Conservation (phyloP, 768 basidiomycete species). For the Pulveroboletus sp. region DNA sequence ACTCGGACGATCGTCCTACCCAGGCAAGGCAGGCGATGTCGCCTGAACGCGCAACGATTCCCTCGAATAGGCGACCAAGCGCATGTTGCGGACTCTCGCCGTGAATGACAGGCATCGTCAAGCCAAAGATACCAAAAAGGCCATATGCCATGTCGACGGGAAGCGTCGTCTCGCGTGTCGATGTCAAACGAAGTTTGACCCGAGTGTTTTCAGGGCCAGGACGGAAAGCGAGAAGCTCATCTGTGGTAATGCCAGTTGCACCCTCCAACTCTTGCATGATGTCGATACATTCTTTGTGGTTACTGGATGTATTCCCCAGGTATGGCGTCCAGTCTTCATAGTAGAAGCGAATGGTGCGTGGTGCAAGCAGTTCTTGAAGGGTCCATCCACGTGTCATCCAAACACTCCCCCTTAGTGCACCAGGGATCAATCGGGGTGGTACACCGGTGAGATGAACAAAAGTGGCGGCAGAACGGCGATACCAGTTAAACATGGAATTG, state of each 20-base stretch:
- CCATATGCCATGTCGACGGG: constrained; percentile 20
- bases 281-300: constrained; percentile 13
- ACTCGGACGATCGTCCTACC: constrained; percentile 16
- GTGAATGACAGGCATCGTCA: constrained; percentile 11
- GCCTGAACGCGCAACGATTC: constrained; percentile 16
- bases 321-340: constrained; percentile 20
- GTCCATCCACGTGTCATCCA: constrained; percentile 25
- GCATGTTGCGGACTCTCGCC: constrained; percentile 17
- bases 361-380: constrained; percentile 21
- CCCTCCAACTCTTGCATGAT: constrained; percentile 18
- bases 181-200: constrained; percentile 19
- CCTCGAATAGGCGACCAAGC: constrained; percentile 17
- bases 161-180: constrained; percentile 17
- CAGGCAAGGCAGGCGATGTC: constrained; percentile 20
- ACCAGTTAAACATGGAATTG: constrained; percentile 22
- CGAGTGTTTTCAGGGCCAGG: constrained; percentile 8
- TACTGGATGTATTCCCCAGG: constrained; percentile 6
- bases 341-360: constrained; percentile 20
- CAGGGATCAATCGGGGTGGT: constrained; percentile 5
- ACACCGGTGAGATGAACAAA: constrained; percentile 14
- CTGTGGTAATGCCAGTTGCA: background rate
- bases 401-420: constrained; percentile 6
- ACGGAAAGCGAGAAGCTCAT: constrained; percentile 8
- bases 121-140: constrained; percentile 19
- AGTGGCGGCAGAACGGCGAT: constrained; percentile 13